Conservation (phyloP, 768 basidiomycete genomes). For the Tricholoma hemisulphureum region DNA sequence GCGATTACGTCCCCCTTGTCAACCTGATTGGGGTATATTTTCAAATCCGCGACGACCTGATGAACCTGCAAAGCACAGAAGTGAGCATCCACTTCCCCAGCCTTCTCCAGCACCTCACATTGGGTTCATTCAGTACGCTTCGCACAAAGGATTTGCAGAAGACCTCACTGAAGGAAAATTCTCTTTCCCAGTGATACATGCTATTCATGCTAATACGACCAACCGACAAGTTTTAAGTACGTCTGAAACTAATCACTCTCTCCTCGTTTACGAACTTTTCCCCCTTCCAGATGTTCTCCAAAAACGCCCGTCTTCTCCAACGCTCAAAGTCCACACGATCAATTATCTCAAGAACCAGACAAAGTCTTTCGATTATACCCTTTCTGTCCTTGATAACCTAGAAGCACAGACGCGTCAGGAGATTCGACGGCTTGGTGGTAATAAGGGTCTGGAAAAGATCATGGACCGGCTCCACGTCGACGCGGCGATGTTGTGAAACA, state of each 20-base stretch:
- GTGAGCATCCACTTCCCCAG: conserved; percentile 37
- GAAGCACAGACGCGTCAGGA: conserved; percentile 68
- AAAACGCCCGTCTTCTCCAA: conserved; percentile 79
- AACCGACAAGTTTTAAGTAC: conserved; percentile 83
- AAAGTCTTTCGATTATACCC: conserved; percentile 85
- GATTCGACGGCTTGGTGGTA: conserved; percentile 75
- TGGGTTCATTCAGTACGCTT: conserved; percentile 57
- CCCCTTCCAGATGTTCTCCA: conserved; percentile 75
- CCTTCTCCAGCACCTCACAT: neutral
- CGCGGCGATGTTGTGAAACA: neutral
- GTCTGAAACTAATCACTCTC: conserved; percentile 23
- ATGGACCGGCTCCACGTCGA: conserved; percentile 52
- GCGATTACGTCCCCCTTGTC: conserved; percentile 88
- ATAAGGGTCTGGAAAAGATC: conserved; percentile 55
- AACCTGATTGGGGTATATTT: conserved; percentile 94
- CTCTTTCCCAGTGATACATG: conserved; percentile 93
- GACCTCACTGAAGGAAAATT: conserved; percentile 97
- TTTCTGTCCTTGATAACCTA: conserved; percentile 62
- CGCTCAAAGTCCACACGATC: conserved; percentile 79
- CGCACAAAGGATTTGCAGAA: conserved; percentile 87
- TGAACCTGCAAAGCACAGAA: conserved; percentile 88
- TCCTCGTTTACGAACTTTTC: neutral
- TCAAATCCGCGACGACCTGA: conserved; percentile 96
- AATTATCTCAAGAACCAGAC: conserved; percentile 74
- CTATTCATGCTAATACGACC: conserved; percentile 72